Percentiles rank a stretch among this genome's conserved stretches.
Conservation (phyloP, 495 filamentous ascomycete species). For the Hypoxylon fuscum region DNA sequence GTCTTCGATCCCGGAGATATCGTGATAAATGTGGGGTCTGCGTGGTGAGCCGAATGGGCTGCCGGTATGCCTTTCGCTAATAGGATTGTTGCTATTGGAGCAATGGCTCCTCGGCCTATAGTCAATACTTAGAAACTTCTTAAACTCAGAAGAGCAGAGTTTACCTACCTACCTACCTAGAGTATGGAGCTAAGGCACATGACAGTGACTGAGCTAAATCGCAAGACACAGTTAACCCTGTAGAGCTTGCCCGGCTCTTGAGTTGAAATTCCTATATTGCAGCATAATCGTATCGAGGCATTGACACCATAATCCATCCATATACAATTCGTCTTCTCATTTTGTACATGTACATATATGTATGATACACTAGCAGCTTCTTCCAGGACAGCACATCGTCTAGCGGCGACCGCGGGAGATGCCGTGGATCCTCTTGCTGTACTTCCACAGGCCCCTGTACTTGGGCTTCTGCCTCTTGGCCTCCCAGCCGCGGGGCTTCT, state of each 20-base stretch:
- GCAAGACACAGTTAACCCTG: too few species aligned
- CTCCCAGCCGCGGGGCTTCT: slow-evolving; percentile 64
- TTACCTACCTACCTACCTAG: too few species aligned
- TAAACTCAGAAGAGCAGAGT: too few species aligned
- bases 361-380: slow-evolving; percentile 30
- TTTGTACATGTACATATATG: slow-evolving; percentile 30
- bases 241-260: too few species aligned
- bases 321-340: slow-evolving; percentile 18
- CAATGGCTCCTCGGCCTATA: too few species aligned
- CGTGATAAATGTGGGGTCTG: slow-evolving; percentile 30
- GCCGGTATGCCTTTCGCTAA: slow-evolving; percentile 5
- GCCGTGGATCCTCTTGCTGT: slow-evolving; percentile 56
- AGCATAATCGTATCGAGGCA: too few species aligned
- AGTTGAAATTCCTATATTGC: too few species aligned
- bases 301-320: slow-evolving; percentile 5
- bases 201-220: too few species aligned
- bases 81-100: too few species aligned
- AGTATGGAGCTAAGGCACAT: too few species aligned
- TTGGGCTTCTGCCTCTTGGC: slow-evolving; percentile 64
- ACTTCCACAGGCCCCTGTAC: slow-evolving; percentile 64
- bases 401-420: slow-evolving; percentile 35
- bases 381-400: slow-evolving; percentile 15
- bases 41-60: background rate
- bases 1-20: too few species aligned
- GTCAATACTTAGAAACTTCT: too few species aligned